A percentile compares a stretch with the other conserved stretches of the same genome.
Evolutionary conservation across 352 stramenopile genomes (phyloP).

Genomic region (Globisporangium yorkense): DNA sequence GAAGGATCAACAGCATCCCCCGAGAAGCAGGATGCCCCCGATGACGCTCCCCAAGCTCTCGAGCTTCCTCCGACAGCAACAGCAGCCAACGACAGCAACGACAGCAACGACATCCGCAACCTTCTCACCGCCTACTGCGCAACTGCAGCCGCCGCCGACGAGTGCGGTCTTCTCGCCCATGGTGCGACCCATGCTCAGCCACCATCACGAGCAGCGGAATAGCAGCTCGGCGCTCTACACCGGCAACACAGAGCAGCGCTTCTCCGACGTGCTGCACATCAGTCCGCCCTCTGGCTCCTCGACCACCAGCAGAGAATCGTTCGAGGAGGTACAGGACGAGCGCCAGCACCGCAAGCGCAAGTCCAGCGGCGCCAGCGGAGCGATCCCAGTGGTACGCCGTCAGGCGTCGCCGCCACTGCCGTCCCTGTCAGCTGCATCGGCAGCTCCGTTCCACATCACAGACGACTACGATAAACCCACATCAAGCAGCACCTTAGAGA

Average conservation of each 20-base stretch:
- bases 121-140: no score
- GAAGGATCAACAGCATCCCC: no score
- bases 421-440: not conserved
- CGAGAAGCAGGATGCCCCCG: no score
- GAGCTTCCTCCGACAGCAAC: conserved; percentile 18
- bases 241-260: conserved; percentile 1
- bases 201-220: not conserved
- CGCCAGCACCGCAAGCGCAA: conserved; percentile 10
- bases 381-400: not conserved
- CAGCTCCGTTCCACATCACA: not conserved
- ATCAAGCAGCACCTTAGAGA: conserved; percentile 1
- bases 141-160: not conserved
- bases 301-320: not conserved
- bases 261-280: conserved; percentile 1
- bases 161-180: not conserved
- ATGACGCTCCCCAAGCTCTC: conserved; percentile 21
- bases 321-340: not conserved
- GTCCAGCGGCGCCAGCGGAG: not conserved
- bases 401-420: not conserved
- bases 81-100: not conserved
- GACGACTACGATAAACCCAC: not conserved
- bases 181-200: conserved; percentile 1
- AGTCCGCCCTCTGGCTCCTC: not conserved
- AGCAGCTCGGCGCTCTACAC: not conserved
- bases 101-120: not conserved